phyloP scores from a whole-genome alignment of 2,329 filamentous ascomycete species.

The Tolypocladium paradoxum region DNA sequence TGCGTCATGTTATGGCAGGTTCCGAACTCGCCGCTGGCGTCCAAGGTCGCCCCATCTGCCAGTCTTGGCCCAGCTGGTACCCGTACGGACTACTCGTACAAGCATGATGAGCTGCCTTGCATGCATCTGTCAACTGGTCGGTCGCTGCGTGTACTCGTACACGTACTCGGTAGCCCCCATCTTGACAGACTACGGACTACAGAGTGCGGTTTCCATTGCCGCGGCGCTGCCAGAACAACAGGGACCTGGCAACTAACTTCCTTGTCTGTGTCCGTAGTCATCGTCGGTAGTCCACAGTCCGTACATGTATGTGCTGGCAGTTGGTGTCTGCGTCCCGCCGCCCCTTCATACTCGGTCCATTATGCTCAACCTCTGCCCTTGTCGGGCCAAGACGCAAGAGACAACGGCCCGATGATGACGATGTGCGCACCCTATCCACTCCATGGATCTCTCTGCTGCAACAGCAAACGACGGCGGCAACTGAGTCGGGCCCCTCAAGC shows the following conservation, averaged over 20 bases:
- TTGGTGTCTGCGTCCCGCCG: background rate
- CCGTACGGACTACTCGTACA: too few species aligned
- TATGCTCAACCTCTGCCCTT: background rate
- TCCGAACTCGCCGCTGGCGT: constrained; percentile 1
- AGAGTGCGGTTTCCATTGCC: background rate
- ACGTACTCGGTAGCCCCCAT: too few species aligned
- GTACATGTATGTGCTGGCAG: background rate
- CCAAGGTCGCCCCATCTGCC: background rate
- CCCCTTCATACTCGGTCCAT: background rate
- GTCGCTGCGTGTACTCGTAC: background rate
- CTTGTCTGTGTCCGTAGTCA: too few species aligned
- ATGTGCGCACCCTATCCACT: background rate
- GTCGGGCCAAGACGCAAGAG: background rate
- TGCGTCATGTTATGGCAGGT: background rate
- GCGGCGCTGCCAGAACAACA: background rate
- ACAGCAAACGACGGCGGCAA: too few species aligned
- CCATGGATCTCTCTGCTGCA: background rate
- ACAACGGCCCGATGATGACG: background rate
- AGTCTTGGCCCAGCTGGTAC: background rate
- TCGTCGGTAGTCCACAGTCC: too few species aligned
- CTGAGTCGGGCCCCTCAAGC: background rate
- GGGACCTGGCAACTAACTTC: too few species aligned
- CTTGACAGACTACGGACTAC: too few species aligned
- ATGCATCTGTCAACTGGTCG: background rate
- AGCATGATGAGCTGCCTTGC: background rate